phyloP scores from a whole-genome alignment of 2,329 filamentous ascomycete species.

The Emmonsia crescens region DNA sequence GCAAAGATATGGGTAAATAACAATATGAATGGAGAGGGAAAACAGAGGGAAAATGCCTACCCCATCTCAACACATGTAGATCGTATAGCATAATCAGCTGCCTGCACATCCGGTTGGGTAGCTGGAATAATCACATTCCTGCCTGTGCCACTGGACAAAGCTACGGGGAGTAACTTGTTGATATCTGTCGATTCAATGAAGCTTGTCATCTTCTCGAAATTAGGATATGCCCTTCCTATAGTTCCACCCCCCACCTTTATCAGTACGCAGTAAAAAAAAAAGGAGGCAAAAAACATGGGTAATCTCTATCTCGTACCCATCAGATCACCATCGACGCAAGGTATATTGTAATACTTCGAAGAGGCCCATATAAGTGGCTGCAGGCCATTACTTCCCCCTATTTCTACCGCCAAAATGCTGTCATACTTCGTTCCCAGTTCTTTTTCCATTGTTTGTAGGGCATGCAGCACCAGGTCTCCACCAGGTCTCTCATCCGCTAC shows the following conservation, averaged over 20 bases:
- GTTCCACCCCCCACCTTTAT: constrained; percentile 24
- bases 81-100: constrained; percentile 29
- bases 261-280: neutral
- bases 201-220: constrained; percentile 29
- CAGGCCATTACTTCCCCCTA: constrained; percentile 31
- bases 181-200: constrained; percentile 31
- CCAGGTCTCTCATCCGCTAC: constrained; percentile 20
- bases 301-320: constrained; percentile 41
- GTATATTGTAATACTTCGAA: constrained; percentile 20
- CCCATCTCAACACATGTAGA: constrained; percentile 34
- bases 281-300: constrained; percentile 20
- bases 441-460: constrained; percentile 29
- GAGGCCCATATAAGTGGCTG: constrained; percentile 35
- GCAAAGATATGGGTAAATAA: neutral
- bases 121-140: constrained; percentile 12
- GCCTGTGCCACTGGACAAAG: constrained; percentile 2
- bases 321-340: constrained; percentile 38
- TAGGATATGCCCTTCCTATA: constrained; percentile 2
- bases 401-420: constrained; percentile 26
- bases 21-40: neutral
- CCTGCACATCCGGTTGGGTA: neutral
- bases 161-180: constrained; percentile 20
- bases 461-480: constrained; percentile 18
- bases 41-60: constrained; percentile 18
- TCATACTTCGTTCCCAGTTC: constrained; percentile 26